Evolutionary conservation across 2,329 filamentous ascomycete genomes (phyloP).

Genomic region (Fusarium circinatum): DNA sequence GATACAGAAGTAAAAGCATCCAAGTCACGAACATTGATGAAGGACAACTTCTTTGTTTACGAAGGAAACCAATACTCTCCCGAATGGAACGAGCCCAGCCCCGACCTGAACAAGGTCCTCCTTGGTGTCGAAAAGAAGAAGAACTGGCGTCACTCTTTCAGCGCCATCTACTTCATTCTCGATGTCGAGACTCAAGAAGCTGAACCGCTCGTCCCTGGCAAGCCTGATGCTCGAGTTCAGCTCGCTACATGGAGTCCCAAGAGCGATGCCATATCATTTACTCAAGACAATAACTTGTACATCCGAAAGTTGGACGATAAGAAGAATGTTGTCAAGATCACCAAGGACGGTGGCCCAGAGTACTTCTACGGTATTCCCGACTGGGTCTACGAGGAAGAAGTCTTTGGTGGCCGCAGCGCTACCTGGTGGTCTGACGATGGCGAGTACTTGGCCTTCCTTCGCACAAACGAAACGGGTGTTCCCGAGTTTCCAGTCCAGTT

Average conservation of each 20-base stretch:
- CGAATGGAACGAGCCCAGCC: conserved; percentile 76
- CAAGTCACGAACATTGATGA: conserved; percentile 78
- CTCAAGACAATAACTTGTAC: conserved; percentile 89
- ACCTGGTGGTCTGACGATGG: conserved; percentile 97
- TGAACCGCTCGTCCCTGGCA: conserved; percentile 78
- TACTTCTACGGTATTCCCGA: conserved; percentile 97
- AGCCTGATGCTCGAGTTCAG: conserved; percentile 75
- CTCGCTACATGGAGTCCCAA: conserved; percentile 90
- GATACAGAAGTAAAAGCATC: conserved; percentile 48
- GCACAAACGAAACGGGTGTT: conserved; percentile 92
- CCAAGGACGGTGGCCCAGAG: conserved; percentile 84
- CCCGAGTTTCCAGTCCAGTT: conserved; percentile 94
- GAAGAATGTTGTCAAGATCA: conserved; percentile 75
- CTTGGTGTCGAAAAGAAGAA: conserved; percentile 76
- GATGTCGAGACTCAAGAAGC: conserved; percentile 84
- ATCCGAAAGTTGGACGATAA: conserved; percentile 70
- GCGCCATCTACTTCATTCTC: conserved; percentile 89
- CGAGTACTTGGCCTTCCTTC: conserved; percentile 88
- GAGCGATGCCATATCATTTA: conserved; percentile 90
- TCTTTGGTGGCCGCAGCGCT: conserved; percentile 78
- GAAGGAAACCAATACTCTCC: conserved; percentile 66
- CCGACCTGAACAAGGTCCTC: conserved; percentile 86
- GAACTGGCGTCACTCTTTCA: conserved; percentile 92
- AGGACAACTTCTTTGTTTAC: conserved; percentile 70
- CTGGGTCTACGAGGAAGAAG: conserved; percentile 87